Percentiles rank a stretch among this genome's conserved stretches.
Conservation (phyloP, 805 yeast species). For the Sugiyamaella chiloensis region DNA sequence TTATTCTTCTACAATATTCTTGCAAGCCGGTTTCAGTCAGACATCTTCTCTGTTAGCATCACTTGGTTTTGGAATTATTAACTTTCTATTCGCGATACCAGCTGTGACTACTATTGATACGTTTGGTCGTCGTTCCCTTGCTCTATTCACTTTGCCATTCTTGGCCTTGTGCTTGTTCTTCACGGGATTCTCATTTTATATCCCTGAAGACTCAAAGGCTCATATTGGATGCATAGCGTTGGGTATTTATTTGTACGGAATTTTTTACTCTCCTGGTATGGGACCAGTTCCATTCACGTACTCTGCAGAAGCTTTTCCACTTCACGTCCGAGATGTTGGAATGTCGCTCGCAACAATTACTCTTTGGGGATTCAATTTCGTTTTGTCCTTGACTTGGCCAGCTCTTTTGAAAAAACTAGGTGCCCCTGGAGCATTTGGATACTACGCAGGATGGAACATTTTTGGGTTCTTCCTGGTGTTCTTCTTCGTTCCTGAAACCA, state of each 20-base stretch:
- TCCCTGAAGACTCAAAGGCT: conserved; percentile 43
- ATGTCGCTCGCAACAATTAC: conserved; percentile 73
- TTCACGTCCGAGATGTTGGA: conserved; percentile 75
- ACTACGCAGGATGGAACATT: conserved; percentile 84
- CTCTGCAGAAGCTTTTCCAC: conserved; percentile 80
- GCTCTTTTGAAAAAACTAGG: conserved; percentile 60
- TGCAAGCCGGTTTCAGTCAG: conserved; percentile 60
- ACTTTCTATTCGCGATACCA: conserved; percentile 77
- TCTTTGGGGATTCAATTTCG: conserved; percentile 51
- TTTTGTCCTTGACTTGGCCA: conserved; percentile 78
- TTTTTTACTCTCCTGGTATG: conserved; percentile 77
- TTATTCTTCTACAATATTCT: conserved; percentile 75
- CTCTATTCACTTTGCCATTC: conserved; percentile 57
- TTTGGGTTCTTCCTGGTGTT: conserved; percentile 63
- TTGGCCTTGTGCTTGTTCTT: conserved; percentile 53
- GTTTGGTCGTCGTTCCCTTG: conserved; percentile 65
- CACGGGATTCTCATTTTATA: conserved; percentile 64
- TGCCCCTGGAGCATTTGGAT: conserved; percentile 84
- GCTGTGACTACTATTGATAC: conserved; percentile 77
- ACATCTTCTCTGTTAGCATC: conserved; percentile 70
- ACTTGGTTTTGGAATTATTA: conserved; percentile 81
- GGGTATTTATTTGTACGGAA: conserved; percentile 71
- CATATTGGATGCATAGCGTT: conserved; percentile 64
- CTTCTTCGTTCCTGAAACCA: conserved; percentile 59
- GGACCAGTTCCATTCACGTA: conserved; percentile 91